These are phyloP conservation scores for Phaffomyces opuntiae DNA, from an alignment of 805 yeast genomes.

Conservation along the genomic window DNA sequence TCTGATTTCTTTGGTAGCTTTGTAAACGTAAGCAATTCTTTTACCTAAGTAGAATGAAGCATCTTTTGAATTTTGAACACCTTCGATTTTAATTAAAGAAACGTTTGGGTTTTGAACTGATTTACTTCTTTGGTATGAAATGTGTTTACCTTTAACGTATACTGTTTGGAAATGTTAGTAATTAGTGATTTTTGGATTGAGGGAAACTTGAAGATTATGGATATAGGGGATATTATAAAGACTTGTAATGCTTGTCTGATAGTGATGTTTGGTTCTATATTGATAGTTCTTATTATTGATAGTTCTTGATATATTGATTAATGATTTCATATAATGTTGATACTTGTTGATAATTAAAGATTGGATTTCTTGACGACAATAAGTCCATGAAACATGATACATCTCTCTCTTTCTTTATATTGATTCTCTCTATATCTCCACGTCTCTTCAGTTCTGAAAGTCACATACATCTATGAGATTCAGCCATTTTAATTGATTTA, in stretches of 20 bases:
- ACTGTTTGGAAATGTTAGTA: constrained; percentile 39
- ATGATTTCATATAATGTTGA: too few relatives aligned
- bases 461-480: constrained; percentile 94
- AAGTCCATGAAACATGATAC: too few relatives aligned
- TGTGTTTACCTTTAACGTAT: constrained; percentile 99
- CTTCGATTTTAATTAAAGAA: constrained; percentile 95
- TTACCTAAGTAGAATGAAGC: constrained; percentile 99
- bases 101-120: constrained; percentile 96
- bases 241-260: too few relatives aligned
- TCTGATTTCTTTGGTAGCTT: constrained; percentile 95
- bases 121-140: constrained; percentile 99
- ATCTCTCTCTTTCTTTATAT: not conserved
- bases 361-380: too few relatives aligned
- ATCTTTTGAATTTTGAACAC: constrained; percentile 85
- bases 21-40: constrained; percentile 99
- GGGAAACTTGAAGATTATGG: too few relatives aligned
- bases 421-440: not conserved
- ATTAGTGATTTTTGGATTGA: not conserved
- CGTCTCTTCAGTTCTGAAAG: not conserved
- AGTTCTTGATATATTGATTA: too few relatives aligned
- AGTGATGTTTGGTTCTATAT: too few relatives aligned
- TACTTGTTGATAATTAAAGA: too few relatives aligned
- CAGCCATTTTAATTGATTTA: constrained; percentile 56
- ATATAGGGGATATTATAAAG: too few relatives aligned
- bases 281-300: too few relatives aligned